Evolutionary conservation across 257 asterid species (phyloP), one percentile per base, ranked within the genome.

Genomic region (Nicotiana knightiana): DNA sequence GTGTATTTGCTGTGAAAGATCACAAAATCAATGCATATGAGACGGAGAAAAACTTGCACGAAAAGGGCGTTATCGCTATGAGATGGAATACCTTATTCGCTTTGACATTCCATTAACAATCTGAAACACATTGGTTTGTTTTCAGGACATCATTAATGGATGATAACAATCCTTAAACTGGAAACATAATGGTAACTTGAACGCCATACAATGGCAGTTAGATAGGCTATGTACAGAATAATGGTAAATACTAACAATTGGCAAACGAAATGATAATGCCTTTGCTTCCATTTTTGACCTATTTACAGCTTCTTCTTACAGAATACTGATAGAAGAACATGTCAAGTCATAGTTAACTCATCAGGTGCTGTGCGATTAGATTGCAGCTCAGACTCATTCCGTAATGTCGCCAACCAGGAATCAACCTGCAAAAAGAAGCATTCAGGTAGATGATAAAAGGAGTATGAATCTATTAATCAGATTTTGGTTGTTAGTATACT

Each of bases 351-450:
- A 21, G 61, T 76, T 24, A 75, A 30, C 61, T 86, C 87, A 80
- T 81, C 79, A 3, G 4, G 76, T 67, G 75, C 81, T 68, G 86
- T 83, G 30, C 88, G 39, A 39, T 77, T 84, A 79, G 85, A 71
- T 33, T 85, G 83, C 90, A 86, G 76, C 62, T 89, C 87, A 88
- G 95, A 85, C 43, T 87, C 90, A 62, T 28, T 81, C 83, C 82
- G 86, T 55, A 94, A 85, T 58, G 95, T 88, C 80, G 85, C 90
- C 89, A 94, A 80, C 98, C 98, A 94, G 73, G 93, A 89, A 86
- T 94, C 94, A 18, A 91, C 92, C 98, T 93, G 92, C 79, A 81
- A 84, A 73, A 81, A 13, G 24, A 58, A 33, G 59, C 28, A 0
- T 3, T 9, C 37, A 35, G 28, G 12, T 15, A 55, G 82, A 59